Evolutionary conservation across 805 yeast species (phyloP).

Genomic region (Candida pseudofarinosa): DNA sequence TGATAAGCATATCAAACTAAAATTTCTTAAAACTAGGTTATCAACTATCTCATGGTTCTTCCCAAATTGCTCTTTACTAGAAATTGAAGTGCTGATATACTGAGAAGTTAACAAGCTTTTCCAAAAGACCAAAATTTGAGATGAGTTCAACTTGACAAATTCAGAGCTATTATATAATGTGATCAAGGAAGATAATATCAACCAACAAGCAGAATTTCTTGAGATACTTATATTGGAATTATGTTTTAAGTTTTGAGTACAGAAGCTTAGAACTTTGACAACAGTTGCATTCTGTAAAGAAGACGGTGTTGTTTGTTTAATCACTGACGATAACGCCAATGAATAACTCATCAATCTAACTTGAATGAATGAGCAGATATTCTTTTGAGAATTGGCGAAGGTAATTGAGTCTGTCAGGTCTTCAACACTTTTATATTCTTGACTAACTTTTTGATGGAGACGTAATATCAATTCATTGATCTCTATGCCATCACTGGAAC

Average conservation of each 20-base stretch:
- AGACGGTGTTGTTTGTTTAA: conserved; percentile 32
- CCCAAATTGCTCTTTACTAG: conserved; percentile 10
- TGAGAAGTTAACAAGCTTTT: conserved; percentile 42
- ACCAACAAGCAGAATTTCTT: conserved; percentile 37
- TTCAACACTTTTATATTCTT: conserved; percentile 20
- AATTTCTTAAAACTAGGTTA: conserved; percentile 34
- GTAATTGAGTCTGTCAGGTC: conserved; percentile 6
- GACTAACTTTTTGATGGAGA: conserved; percentile 25
- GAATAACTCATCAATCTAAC: conserved; percentile 30
- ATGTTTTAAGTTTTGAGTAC: conserved; percentile 43
- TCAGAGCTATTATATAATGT: conserved; percentile 39
- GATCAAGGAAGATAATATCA: conserved; percentile 36
- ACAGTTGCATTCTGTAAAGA: conserved; percentile 36
- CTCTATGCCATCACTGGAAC: conserved; percentile 27
- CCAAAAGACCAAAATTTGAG: conserved; percentile 43
- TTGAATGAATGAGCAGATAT: conserved; percentile 13
- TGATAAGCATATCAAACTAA: conserved; percentile 35
- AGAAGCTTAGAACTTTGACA: conserved; percentile 40
- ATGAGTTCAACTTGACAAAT: conserved; percentile 39
- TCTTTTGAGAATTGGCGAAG: conserved; percentile 12
- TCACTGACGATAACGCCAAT: conserved; percentile 30
- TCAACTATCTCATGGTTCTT: conserved; percentile 27
- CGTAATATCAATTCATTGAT: conserved; percentile 31
- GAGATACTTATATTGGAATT: conserved; percentile 17
- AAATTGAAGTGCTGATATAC: conserved; percentile 22